phyloP scores from a whole-genome alignment of 805 yeast species.

The Middelhovenomyces tepae region DNA sequence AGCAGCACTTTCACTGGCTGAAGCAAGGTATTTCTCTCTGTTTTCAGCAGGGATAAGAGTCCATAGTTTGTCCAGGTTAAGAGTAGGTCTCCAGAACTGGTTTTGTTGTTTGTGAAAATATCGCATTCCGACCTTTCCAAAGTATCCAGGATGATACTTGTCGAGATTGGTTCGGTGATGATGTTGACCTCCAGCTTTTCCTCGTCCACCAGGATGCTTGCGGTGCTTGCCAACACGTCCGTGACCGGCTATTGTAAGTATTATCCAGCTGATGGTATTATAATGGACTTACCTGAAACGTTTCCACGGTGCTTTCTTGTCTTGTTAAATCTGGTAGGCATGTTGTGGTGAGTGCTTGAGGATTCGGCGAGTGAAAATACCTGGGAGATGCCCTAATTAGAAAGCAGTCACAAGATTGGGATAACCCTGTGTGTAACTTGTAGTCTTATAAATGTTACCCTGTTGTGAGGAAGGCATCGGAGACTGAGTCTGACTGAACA shows the following conservation, averaged over 20 bases:
- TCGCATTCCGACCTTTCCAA: conserved; percentile 99
- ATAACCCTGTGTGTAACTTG: too few relatives aligned
- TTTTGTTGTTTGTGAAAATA: conserved; percentile 92
- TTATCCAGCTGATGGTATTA: conserved; percentile 8
- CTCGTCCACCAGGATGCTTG: conserved; percentile 99
- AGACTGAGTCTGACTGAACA: too few relatives aligned
- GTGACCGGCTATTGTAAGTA: conserved; percentile 77
- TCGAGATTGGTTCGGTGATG: conserved; percentile 99
- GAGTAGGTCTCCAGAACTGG: conserved; percentile 96
- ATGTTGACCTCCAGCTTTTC: conserved; percentile 99
- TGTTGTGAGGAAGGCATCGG: too few relatives aligned
- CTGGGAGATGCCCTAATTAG: conserved; percentile 1
- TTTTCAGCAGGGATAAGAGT: conserved; percentile 86
- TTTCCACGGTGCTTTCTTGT: conserved; percentile 99
- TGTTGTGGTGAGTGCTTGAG: too few relatives aligned
- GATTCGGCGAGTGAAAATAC: too few relatives aligned
- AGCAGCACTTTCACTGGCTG: conserved; percentile 81
- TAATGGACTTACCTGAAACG: conserved; percentile 84
- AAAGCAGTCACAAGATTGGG: too few relatives aligned
- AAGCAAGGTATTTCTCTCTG: conserved; percentile 87
- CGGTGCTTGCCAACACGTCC: conserved; percentile 99
- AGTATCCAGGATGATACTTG: conserved; percentile 99
- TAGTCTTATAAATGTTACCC: too few relatives aligned
- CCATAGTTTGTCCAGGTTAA: conserved; percentile 99
- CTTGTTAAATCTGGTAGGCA: conserved; percentile 99